phyloP scores from a whole-genome alignment of 2,329 filamentous ascomycete genomes.

The Fusarium sulawesiense region DNA sequence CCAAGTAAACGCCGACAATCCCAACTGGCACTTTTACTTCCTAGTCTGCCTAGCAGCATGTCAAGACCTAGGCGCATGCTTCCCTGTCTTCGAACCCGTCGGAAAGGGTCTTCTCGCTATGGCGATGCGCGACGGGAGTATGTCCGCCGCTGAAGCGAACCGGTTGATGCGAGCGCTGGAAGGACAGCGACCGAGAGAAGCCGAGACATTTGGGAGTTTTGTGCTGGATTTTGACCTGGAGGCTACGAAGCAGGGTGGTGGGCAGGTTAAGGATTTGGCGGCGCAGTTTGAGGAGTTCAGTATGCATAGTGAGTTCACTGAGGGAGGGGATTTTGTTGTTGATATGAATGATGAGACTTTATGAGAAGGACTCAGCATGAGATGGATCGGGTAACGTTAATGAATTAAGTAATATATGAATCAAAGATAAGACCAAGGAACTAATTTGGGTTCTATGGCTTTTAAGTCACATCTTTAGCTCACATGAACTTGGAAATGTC shows the following conservation, averaged over 20 bases:
- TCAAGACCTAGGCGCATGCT: conserved; percentile 2
- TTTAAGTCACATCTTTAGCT: conserved; percentile 2
- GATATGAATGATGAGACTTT: neutral
- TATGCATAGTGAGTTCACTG: conserved; percentile 21
- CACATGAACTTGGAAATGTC: too few species aligned
- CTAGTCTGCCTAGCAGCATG: conserved; percentile 5
- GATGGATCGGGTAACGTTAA: neutral
- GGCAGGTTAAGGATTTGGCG: conserved; percentile 13
- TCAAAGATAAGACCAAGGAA: neutral
- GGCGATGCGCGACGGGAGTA: conserved; percentile 9
- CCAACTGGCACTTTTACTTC: conserved; percentile 19
- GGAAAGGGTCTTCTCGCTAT: conserved; percentile 13
- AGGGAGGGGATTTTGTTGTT: conserved; percentile 20
- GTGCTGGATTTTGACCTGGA: conserved; percentile 15
- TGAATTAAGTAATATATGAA: neutral
- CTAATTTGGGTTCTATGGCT: too few species aligned
- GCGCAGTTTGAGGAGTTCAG: conserved; percentile 25
- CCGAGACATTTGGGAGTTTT: neutral
- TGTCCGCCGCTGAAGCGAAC: conserved; percentile 11
- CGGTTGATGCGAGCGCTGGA: neutral
- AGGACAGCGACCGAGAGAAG: neutral
- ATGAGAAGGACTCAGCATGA: neutral
- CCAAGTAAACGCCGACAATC: neutral
- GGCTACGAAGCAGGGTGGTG: conserved; percentile 14
- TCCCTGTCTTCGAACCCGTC: neutral